Evolutionary conservation across 331 rosid species (phyloP).

Genomic region (Stylosanthes scabra): DNA sequence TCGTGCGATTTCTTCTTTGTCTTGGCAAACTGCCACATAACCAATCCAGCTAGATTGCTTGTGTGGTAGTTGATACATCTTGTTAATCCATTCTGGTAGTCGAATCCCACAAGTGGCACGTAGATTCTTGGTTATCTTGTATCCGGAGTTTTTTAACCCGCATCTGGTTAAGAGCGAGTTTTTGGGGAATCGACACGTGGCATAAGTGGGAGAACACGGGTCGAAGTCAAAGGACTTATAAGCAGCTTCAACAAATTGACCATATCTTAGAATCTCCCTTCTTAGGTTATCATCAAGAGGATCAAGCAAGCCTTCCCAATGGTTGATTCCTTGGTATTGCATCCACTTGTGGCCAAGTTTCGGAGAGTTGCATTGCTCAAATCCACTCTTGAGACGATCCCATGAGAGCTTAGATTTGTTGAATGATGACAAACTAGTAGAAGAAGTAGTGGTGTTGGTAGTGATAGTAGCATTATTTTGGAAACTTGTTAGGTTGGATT

Average conservation of each 20-base stretch:
- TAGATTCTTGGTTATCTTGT: constrained; percentile 50
- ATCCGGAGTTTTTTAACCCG: constrained; percentile 43
- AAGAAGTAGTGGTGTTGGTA: not conserved
- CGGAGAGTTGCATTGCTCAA: constrained; percentile 33
- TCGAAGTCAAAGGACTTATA: constrained; percentile 63
- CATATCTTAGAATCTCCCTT: constrained; percentile 60
- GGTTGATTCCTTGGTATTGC: constrained; percentile 59
- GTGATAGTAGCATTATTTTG: not conserved
- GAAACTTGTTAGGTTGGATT: constrained; percentile 2
- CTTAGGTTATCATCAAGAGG: constrained; percentile 61
- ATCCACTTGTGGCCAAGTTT: constrained; percentile 52
- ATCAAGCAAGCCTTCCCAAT: constrained; percentile 70
- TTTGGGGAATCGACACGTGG: constrained; percentile 44
- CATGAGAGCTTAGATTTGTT: constrained; percentile 43
- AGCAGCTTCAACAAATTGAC: constrained; percentile 59
- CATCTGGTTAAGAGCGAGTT: constrained; percentile 23
- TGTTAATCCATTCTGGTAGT: constrained; percentile 50
- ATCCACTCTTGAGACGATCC: constrained; percentile 17
- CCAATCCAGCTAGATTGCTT: constrained; percentile 61
- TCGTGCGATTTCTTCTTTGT: constrained; percentile 50
- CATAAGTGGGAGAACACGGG: constrained; percentile 47
- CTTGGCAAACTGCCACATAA: constrained; percentile 61
- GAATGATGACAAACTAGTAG: constrained; percentile 34
- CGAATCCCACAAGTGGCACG: constrained; percentile 60
- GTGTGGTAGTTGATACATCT: constrained; percentile 11